Evolutionary conservation across 2,329 filamentous ascomycete genomes (phyloP).

Genomic region (Colletotrichum karsti): DNA sequence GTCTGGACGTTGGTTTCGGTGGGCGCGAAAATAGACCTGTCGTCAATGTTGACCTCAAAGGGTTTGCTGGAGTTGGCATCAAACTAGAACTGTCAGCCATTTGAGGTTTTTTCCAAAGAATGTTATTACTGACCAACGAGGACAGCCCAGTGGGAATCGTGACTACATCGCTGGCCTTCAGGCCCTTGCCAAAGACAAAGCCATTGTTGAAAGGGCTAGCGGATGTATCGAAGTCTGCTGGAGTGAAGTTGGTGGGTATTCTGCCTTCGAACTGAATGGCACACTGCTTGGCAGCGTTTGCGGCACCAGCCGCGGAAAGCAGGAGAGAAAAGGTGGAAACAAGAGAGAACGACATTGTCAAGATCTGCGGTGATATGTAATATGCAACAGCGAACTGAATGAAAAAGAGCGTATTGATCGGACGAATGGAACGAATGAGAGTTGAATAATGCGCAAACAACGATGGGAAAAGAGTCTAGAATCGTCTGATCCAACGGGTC

Average conservation of each 20-base stretch:
- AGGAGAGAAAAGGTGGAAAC: not conserved
- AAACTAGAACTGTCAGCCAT: too few species aligned
- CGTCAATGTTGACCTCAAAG: conserved; percentile 64
- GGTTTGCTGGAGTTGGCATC: conserved; percentile 50
- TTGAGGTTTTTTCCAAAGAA: conserved; percentile 17
- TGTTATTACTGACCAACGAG: conserved; percentile 34
- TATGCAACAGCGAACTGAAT: not conserved
- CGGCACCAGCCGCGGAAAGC: not conserved
- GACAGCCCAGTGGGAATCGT: conserved; percentile 47
- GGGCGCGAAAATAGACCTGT: conserved; percentile 66
- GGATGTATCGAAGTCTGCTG: conserved; percentile 49
- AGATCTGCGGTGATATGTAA: not conserved
- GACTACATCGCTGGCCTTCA: conserved; percentile 60
- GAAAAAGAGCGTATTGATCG: not conserved
- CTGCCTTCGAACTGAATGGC: conserved; percentile 56
- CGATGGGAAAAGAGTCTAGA: not conserved
- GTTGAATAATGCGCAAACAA: not conserved
- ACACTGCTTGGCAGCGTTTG: conserved; percentile 37
- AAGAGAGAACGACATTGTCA: not conserved
- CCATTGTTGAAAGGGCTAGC: conserved; percentile 56
- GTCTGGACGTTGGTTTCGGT: conserved; percentile 56
- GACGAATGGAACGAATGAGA: not conserved
- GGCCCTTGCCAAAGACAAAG: conserved; percentile 60
- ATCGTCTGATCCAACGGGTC: not conserved
- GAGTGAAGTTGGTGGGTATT: conserved; percentile 45